phyloP scores from a whole-genome alignment of 257 asterid genomes.

The Ilex asprella region DNA sequence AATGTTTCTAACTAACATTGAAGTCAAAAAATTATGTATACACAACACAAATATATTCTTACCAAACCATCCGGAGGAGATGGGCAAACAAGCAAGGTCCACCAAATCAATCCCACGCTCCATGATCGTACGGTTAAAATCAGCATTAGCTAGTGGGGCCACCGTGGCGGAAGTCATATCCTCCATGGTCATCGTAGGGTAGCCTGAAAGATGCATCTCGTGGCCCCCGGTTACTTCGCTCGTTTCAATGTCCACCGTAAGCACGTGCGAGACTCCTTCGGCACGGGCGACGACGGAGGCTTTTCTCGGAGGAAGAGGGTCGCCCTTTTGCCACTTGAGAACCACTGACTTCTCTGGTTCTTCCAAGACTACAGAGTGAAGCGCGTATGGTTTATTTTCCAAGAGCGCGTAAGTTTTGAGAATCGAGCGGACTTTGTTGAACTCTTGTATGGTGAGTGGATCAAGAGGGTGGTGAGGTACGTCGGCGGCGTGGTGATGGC shows the following conservation, averaged over 20 bases:
- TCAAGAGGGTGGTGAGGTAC: slow-evolving; percentile 87
- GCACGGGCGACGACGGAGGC: slow-evolving; percentile 86
- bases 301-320: slow-evolving; percentile 50
- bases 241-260: slow-evolving; percentile 49
- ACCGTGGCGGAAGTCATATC: slow-evolving; percentile 61
- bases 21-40: neutral
- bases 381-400: slow-evolving; percentile 40
- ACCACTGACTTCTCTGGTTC: slow-evolving; percentile 69
- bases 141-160: slow-evolving; percentile 72
- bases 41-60: slow-evolving; percentile 1
- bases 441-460: slow-evolving; percentile 66
- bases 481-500: slow-evolving; percentile 43
- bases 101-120: slow-evolving; percentile 77
- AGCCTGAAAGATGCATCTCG: slow-evolving; percentile 45
- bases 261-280: slow-evolving; percentile 36
- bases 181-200: slow-evolving; percentile 84
- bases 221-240: slow-evolving; percentile 41
- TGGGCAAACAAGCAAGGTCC: slow-evolving; percentile 80
- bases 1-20: neutral
- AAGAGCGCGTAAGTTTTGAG: slow-evolving; percentile 29
- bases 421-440: slow-evolving; percentile 31
- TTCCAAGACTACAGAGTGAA: slow-evolving; percentile 67
- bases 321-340: slow-evolving; percentile 55
- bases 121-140: slow-evolving; percentile 72
- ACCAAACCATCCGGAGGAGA: slow-evolving; percentile 92